Conservation (phyloP, 176 grass and related monocot species). For the Carex myosuroides region DNA sequence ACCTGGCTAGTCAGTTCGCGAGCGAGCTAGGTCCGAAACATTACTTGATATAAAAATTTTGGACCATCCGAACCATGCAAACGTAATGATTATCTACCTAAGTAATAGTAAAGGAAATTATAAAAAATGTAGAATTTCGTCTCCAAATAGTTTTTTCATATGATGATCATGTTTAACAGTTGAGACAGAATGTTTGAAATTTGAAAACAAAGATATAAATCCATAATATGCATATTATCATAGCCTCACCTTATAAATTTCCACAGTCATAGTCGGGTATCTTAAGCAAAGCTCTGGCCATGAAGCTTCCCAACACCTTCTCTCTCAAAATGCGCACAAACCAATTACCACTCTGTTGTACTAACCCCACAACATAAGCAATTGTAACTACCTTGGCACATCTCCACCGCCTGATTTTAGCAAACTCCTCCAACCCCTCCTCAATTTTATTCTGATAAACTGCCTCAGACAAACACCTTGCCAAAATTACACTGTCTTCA, state of each 20-base stretch:
- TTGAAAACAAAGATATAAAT: too few relatives aligned
- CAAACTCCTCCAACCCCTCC: slow-evolving; percentile 32
- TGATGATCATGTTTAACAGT: too few relatives aligned
- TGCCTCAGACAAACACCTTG: slow-evolving; percentile 43
- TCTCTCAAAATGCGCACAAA: slow-evolving; percentile 40
- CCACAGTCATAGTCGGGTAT: slow-evolving; percentile 42
- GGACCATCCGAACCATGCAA: too few relatives aligned
- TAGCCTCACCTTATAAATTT: not conserved
- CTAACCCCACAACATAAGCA: slow-evolving; percentile 31
- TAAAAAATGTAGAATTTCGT: too few relatives aligned
- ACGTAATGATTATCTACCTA: too few relatives aligned
- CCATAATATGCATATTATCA: too few relatives aligned
- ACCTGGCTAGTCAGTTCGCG: too few relatives aligned
- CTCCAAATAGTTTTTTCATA: too few relatives aligned
- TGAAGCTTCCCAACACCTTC: slow-evolving; percentile 21
- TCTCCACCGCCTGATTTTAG: slow-evolving; percentile 47
- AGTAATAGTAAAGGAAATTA: too few relatives aligned
- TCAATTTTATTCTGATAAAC: slow-evolving; percentile 24
- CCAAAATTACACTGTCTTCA: slow-evolving; percentile 53
- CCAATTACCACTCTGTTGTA: slow-evolving; percentile 32
- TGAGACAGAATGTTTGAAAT: too few relatives aligned
- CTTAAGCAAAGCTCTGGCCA: slow-evolving; percentile 4
- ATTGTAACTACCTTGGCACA: slow-evolving; percentile 28
- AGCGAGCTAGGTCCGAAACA: too few relatives aligned
- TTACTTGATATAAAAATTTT: too few relatives aligned